phyloP scores from a whole-genome alignment of 768 basidiomycete species.

The Trametes sanguinea region DNA sequence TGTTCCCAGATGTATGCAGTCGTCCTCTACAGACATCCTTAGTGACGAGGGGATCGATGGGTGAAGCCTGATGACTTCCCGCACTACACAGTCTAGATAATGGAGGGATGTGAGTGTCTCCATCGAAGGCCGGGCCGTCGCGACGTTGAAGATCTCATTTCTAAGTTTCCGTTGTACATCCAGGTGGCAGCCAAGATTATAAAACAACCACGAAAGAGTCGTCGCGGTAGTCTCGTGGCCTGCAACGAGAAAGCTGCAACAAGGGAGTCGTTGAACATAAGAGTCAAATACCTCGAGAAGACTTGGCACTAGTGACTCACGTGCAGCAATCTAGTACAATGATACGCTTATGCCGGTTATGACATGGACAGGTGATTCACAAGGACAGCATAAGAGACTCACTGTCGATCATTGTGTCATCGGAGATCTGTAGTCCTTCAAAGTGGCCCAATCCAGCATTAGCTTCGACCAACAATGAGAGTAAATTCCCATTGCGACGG shows the following conservation, averaged over 20 bases:
- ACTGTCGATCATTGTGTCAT: conserved; percentile 38
- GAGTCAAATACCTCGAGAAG: neutral
- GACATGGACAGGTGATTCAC: neutral
- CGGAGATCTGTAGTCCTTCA: conserved; percentile 32
- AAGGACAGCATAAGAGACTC: neutral
- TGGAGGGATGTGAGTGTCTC: conserved; percentile 64
- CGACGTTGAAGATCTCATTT: conserved; percentile 34
- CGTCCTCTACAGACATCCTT: conserved; percentile 46
- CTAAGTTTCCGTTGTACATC: conserved; percentile 41
- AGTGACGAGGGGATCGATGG: conserved; percentile 51
- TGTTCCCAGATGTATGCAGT: conserved; percentile 50
- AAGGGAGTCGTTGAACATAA: no score
- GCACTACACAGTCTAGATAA: conserved; percentile 65
- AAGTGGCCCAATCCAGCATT: conserved; percentile 31
- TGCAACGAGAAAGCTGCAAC: conserved; percentile 26
- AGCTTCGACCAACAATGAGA: conserved; percentile 32
- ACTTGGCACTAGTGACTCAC: no score
- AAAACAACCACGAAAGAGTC: conserved; percentile 36
- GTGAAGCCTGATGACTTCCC: conserved; percentile 59
- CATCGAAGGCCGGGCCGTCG: conserved; percentile 49
- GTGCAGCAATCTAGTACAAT: conserved; percentile 1
- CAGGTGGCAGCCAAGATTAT: conserved; percentile 36
- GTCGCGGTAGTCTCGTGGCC: conserved; percentile 36
- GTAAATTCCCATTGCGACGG: conserved; percentile 26
- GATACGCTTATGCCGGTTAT: no score